Evolutionary conservation across 805 yeast species (phyloP).

Genomic region (Pichia eremophila): DNA sequence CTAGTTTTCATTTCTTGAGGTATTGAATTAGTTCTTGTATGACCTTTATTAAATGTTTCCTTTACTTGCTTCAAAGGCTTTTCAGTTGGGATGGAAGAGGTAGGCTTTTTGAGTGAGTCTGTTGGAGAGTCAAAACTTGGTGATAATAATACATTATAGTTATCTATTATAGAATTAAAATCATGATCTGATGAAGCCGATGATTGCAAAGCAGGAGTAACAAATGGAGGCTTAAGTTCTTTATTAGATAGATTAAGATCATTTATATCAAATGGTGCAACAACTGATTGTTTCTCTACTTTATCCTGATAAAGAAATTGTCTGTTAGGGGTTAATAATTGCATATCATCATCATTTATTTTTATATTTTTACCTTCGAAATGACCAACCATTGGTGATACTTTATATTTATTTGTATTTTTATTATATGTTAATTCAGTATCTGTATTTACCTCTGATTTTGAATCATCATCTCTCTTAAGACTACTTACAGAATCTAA

Average conservation of each 20-base stretch:
- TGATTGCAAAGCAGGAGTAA: not conserved
- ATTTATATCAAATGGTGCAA: not conserved
- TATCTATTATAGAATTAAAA: conserved; percentile 10
- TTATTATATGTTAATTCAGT: not conserved
- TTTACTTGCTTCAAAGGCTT: not conserved
- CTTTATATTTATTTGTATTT: too few relatives aligned
- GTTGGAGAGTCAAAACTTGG: not conserved
- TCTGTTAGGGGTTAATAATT: conserved; percentile 6
- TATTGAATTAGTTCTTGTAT: conserved; percentile 6
- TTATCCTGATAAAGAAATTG: conserved; percentile 1
- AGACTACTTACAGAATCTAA: not conserved
- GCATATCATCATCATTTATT: conserved; percentile 5
- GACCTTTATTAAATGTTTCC: not conserved
- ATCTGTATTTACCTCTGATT: not conserved
- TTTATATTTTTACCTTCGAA: conserved; percentile 10
- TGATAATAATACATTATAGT: not conserved
- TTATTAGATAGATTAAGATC: conserved; percentile 1
- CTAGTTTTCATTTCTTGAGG: conserved; percentile 11
- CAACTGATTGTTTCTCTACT: not conserved
- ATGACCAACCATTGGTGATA: conserved; percentile 11
- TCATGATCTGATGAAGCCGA: conserved; percentile 10
- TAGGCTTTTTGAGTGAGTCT: too few relatives aligned
- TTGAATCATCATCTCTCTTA: not conserved
- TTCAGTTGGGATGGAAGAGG: too few relatives aligned
- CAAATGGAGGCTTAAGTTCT: conserved; percentile 3